Evolutionary conservation across 768 basidiomycete species (phyloP).

Genomic region (Mycena sanguinolenta): DNA sequence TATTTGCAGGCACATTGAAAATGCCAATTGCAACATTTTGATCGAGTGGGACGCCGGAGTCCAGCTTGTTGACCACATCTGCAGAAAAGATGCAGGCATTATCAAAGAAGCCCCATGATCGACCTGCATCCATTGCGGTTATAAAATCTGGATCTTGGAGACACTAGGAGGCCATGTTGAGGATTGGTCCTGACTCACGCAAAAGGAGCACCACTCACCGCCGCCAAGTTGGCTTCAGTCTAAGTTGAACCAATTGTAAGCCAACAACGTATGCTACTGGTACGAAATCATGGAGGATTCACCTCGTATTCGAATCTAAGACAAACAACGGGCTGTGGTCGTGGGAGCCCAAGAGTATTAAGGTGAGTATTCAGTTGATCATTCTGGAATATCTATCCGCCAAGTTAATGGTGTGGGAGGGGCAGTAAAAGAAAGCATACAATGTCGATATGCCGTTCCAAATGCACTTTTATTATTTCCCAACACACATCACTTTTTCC

Average conservation of each 20-base stretch:
- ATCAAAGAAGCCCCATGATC: slow-evolving; percentile 18
- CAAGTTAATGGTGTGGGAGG: not conserved
- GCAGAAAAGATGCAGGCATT: slow-evolving; percentile 14
- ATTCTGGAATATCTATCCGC: slow-evolving; percentile 13
- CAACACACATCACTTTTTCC: too few relatives aligned
- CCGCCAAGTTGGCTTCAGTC: slow-evolving; percentile 17
- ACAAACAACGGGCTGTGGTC: slow-evolving; percentile 9
- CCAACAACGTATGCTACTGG: slow-evolving; percentile 4
- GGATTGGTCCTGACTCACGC: not conserved
- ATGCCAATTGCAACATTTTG: slow-evolving; percentile 2
- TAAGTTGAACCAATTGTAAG: slow-evolving; percentile 2
- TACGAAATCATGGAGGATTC: slow-evolving; percentile 1
- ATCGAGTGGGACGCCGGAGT: slow-evolving; percentile 9
- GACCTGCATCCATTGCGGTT: slow-evolving; percentile 10
- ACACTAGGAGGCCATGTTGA: slow-evolving; percentile 4
- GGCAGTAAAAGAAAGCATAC: not conserved
- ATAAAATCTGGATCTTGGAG: slow-evolving; percentile 21
- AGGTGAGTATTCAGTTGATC: not conserved
- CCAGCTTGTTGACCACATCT: not conserved
- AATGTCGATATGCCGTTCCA: too few relatives aligned
- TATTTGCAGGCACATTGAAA: not conserved
- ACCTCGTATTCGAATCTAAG: slow-evolving; percentile 21
- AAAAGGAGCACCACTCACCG: not conserved
- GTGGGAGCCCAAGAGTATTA: not conserved
- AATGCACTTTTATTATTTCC: too few relatives aligned